These are phyloP conservation scores for Colletotrichum euphorbiae DNA, from an alignment of 2,329 filamentous ascomycete genomes.

Conservation along the genomic window DNA sequence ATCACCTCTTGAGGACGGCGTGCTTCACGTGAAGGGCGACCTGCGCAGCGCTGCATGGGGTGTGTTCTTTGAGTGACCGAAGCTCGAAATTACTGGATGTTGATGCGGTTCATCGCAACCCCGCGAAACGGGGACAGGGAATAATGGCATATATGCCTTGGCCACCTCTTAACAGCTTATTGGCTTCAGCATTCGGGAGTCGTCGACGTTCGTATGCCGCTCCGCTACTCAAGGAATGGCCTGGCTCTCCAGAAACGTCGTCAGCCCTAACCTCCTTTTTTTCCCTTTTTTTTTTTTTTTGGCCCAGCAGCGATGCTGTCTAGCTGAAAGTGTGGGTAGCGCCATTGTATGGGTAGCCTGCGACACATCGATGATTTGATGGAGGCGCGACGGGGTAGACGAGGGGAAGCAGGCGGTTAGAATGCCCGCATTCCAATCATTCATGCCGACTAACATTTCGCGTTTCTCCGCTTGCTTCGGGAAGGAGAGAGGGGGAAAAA, in stretches of 20 bases:
- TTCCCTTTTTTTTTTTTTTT: constrained; percentile 17
- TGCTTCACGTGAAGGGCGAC: constrained; percentile 3
- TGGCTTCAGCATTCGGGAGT: constrained; percentile 16
- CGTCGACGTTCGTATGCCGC: constrained; percentile 19
- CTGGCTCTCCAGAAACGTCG: constrained; percentile 19
- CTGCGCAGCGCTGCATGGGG: constrained; percentile 19
- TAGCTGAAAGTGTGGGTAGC: constrained; percentile 8
- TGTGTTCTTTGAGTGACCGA: constrained; percentile 10
- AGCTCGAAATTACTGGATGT: constrained; percentile 10
- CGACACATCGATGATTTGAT: constrained; percentile 33
- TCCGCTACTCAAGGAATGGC: constrained; percentile 24
- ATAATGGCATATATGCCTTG: constrained; percentile 32
- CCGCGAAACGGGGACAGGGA: constrained; percentile 31
- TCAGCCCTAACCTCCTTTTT: constrained; percentile 16
- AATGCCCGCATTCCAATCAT: constrained; percentile 38
- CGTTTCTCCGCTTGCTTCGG: constrained; percentile 19
- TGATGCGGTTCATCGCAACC: constrained; percentile 26
- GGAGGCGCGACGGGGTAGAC: constrained; percentile 29
- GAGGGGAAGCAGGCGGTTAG: constrained; percentile 27
- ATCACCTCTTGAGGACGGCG: neutral
- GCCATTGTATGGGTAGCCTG: constrained; percentile 17
- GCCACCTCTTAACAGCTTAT: constrained; percentile 21
- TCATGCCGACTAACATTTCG: constrained; percentile 37
- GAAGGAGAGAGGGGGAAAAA: constrained; percentile 5
- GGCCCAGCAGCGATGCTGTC: constrained; percentile 1